Evolutionary conservation across 208 protist genomes (phyloP), one percentile per base, ranked within the genome.

Genomic region (Trypanosomatidae sp.): DNA sequence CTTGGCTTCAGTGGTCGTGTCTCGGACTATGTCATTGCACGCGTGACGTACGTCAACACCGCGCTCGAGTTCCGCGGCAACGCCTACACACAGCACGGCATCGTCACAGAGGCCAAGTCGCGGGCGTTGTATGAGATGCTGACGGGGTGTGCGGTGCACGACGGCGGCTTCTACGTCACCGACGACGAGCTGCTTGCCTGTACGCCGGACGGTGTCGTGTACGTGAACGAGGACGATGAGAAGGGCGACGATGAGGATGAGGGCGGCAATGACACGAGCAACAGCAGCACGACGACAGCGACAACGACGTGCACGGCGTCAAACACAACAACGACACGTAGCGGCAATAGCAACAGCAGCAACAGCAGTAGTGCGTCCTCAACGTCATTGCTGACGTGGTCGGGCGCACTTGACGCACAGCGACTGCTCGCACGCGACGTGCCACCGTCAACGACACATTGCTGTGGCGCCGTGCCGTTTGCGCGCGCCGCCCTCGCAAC

Each of bases 41-140:
- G 71, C 7, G 73, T 77, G 16, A 50, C 85, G 18, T 41, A 88
- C 10, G 76, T 89, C 7, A 75, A 75, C 4, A 91, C 85, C 0
- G 64, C 79, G 45, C 52, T 71, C 16, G 85, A 85, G 48, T 94
- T 94, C 47, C 73, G 43, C 6, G 81, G 85, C 4, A 94, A 94
- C 58, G 63, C 52, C 6, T 69, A 26, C 44, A 94, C 85, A 0
- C 56, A 22, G 4, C 86, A 94, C 49, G 86, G 86, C 32, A 89
- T 86, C 43, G 40, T 23, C 32, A 94, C 78, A 4, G 81, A 94
- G 46, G 53, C 75, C 8, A 91, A 90, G 59, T 57, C 86, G 1
- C 65, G 86, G 7, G 35, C 75, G 0, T 49, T 94, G 32, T 94
- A 94, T 57, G 86, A 94, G 46, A 24, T 91, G 6, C 54, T 89